A percentile compares a stretch with the other conserved stretches of the same genome.
These are phyloP conservation scores for Elaeagnus macrophylla DNA, from an alignment of 306 rosid genomes.

Conservation along the genomic window DNA sequence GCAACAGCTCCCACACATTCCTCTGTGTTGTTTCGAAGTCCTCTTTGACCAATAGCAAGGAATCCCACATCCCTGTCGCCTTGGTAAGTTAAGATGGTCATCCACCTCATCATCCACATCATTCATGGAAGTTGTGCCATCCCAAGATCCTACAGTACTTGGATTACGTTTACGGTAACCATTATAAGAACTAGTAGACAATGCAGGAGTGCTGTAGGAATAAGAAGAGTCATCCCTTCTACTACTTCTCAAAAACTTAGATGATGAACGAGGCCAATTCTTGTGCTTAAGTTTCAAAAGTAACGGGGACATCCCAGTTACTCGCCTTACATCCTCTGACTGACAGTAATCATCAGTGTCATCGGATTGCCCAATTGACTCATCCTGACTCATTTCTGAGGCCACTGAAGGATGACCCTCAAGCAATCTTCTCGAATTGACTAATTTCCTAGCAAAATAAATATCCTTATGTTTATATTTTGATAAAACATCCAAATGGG, in stretches of 20 bases:
- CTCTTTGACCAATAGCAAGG: constrained; percentile 93
- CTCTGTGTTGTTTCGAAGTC: constrained; percentile 49
- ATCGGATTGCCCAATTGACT: constrained; percentile 59
- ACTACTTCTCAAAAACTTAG: constrained; percentile 39
- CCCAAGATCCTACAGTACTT: constrained; percentile 94
- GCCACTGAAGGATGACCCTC: constrained; percentile 37
- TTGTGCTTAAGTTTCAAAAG: constrained; percentile 51
- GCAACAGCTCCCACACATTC: constrained; percentile 58
- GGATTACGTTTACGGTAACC: constrained; percentile 50
- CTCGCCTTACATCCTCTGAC: constrained; percentile 51
- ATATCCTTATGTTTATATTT: constrained; percentile 36
- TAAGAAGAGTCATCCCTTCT: constrained; percentile 75
- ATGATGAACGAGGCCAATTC: constrained; percentile 54
- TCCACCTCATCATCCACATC: constrained; percentile 70
- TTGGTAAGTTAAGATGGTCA: constrained; percentile 61
- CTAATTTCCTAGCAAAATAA: constrained; percentile 29
- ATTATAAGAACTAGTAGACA: constrained; percentile 80
- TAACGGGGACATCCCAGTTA: constrained; percentile 59
- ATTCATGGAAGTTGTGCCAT: constrained; percentile 69
- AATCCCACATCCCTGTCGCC: constrained; percentile 89
- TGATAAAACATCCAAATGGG: constrained; percentile 38
- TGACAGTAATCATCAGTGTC: constrained; percentile 56
- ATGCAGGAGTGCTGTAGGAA: constrained; percentile 85
- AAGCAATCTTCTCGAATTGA: constrained; percentile 30
- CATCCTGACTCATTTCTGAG: constrained; percentile 32